Evolutionary conservation across 768 basidiomycete genomes (phyloP).

Genomic region (Lenzites betulinus): DNA sequence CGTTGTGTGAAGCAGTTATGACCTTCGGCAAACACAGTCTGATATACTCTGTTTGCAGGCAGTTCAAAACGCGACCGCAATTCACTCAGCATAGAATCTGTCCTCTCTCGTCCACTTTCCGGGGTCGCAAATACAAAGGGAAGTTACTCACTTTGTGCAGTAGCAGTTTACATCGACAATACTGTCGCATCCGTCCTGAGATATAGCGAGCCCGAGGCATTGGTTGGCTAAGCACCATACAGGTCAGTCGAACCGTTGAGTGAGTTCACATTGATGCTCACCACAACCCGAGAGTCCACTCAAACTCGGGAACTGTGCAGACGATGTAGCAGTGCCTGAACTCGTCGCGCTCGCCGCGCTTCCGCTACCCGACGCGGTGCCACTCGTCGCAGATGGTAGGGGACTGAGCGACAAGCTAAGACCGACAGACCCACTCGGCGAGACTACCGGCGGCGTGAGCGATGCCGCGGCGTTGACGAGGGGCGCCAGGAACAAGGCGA

Average conservation of each 20-base stretch:
- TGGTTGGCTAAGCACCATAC: conserved; percentile 38
- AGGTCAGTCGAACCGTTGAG: background rate
- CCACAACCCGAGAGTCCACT: conserved; percentile 25
- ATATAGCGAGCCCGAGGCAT: conserved; percentile 44
- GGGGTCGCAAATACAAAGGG: background rate
- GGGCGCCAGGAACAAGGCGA: background rate
- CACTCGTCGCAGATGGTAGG: background rate
- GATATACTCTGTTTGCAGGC: too few species aligned
- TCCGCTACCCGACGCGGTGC: background rate
- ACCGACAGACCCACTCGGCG: background rate
- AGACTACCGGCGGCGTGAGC: background rate
- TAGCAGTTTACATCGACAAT: conserved; percentile 52
- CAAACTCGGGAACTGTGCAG: conserved; percentile 24
- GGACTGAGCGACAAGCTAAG: conserved; percentile 2
- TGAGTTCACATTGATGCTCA: background rate
- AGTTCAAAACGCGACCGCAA: background rate
- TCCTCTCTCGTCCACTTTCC: background rate
- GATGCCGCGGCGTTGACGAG: conserved; percentile 2
- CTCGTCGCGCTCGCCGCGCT: background rate
- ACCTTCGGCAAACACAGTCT: too few species aligned
- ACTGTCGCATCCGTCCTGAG: conserved; percentile 44
- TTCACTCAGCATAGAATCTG: too few species aligned
- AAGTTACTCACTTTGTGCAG: conserved; percentile 38
- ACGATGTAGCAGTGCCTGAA: conserved; percentile 19
- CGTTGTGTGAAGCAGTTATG: too few species aligned